Evolutionary conservation across 225 moss, liverwort and hornwort genomes (phyloP).

Genomic region (Pleurozium schreberi): DNA sequence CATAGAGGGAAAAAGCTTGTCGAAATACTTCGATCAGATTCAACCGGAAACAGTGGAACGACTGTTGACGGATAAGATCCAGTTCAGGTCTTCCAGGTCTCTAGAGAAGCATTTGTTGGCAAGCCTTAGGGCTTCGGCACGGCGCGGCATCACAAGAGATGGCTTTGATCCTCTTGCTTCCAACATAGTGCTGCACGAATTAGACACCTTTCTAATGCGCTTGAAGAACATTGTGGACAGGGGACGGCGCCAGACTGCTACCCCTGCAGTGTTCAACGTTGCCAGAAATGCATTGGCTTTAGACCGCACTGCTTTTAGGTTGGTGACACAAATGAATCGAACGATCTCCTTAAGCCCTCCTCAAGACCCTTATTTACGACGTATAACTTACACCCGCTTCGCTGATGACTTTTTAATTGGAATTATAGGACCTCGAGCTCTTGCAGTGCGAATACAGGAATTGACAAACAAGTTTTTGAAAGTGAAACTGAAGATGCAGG

Average conservation of each 20-base stretch:
- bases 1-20: conserved; percentile 27
- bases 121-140: conserved; percentile 33
- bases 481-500: conserved; percentile 25
- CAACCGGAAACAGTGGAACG: conserved; percentile 6
- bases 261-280: conserved; percentile 23
- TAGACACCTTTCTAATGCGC: conserved; percentile 38
- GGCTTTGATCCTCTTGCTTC: conserved; percentile 48
- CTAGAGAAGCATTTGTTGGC: conserved; percentile 16
- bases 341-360: conserved; percentile 33
- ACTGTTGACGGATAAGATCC: conserved; percentile 13
- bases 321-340: conserved; percentile 20
- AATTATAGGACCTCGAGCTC: conserved; percentile 48
- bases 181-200: conserved; percentile 33
- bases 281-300: conserved; percentile 23
- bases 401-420: conserved; percentile 57
- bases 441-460: conserved; percentile 34
- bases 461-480: conserved; percentile 13
- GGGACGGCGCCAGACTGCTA: conserved; percentile 25
- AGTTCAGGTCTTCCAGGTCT: neutral
- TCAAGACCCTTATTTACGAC: conserved; percentile 38
- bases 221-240: conserved; percentile 51
- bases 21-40: conserved; percentile 26
- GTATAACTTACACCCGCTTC: conserved; percentile 44
- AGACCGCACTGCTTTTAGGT: conserved; percentile 29
- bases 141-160: conserved; percentile 30